phyloP scores from a whole-genome alignment of 129 eudicot genomes.

The Artemisia argyi region DNA sequence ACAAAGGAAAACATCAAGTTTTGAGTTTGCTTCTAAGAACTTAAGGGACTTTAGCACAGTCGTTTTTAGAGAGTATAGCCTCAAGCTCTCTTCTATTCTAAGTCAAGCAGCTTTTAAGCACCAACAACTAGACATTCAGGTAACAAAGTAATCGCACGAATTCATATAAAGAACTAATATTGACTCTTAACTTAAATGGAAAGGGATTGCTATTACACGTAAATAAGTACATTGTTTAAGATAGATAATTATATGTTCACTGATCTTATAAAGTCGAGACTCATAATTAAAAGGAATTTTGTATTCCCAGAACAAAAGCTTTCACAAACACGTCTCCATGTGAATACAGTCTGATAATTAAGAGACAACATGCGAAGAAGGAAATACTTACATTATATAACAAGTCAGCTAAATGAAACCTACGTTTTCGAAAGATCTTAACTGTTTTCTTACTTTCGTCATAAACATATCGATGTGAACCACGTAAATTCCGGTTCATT shows the following conservation, averaged over 20 bases:
- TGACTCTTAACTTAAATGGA: background rate
- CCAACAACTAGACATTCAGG: conserved; percentile 83
- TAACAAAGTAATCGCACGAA: conserved; percentile 9
- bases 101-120: conserved; percentile 48
- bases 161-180: too few relatives aligned
- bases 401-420: too few relatives aligned
- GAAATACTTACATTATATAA: too few relatives aligned
- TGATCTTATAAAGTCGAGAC: background rate
- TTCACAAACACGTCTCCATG: background rate
- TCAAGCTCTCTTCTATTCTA: conserved; percentile 70
- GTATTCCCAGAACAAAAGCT: background rate
- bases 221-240: background rate
- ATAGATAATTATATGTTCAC: background rate
- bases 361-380: too few relatives aligned
- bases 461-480: background rate
- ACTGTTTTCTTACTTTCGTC: background rate
- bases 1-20: conserved; percentile 92
- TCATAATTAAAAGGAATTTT: background rate
- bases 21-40: conserved; percentile 97
- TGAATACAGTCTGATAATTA: too few relatives aligned
- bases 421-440: too few relatives aligned
- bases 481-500: background rate
- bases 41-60: conserved; percentile 92
- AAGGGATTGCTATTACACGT: background rate
- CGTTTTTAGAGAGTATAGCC: conserved; percentile 89